Percentiles rank a stretch among this genome's conserved stretches.
phyloP scores from a whole-genome alignment of 2,329 filamentous ascomycete species.

The Neonectria coccinea region DNA sequence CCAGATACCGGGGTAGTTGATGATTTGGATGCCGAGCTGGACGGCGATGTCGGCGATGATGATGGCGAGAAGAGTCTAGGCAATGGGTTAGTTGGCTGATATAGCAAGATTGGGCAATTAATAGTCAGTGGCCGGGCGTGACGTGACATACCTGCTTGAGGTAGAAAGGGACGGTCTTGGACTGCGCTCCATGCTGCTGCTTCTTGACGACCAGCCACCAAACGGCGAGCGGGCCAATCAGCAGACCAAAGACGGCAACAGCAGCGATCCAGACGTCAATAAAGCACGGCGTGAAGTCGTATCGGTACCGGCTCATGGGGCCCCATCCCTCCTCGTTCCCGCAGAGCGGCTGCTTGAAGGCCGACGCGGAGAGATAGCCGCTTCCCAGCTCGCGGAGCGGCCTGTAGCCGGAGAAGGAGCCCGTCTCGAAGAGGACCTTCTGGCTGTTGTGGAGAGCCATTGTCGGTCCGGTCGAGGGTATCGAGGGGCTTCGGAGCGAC shows the following conservation, averaged over 20 bases:
- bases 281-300: conserved; percentile 98
- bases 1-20: conserved; percentile 77
- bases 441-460: conserved; percentile 54
- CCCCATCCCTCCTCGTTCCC: conserved; percentile 95
- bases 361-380: conserved; percentile 69
- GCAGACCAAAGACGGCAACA: conserved; percentile 82
- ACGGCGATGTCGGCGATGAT: conserved; percentile 76
- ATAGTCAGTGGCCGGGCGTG: too few relatives aligned
- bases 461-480: conserved; percentile 37
- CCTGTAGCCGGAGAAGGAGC: conserved; percentile 71
- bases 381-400: conserved; percentile 63
- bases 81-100: background rate
- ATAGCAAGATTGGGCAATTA: conserved; percentile 3
- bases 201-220: conserved; percentile 83
- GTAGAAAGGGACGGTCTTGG: conserved; percentile 94
- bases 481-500: conserved; percentile 10
- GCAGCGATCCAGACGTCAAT: conserved; percentile 88
- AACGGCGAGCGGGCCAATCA: conserved; percentile 81
- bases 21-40: conserved; percentile 82
- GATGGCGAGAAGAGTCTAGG: conserved; percentile 69
- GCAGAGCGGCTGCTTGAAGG: conserved; percentile 79
- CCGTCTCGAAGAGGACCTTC: conserved; percentile 65
- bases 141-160: conserved; percentile 77
- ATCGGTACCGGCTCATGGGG: conserved; percentile 85
- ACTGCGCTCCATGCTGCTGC: conserved; percentile 68